These are phyloP conservation scores for Lathyrus oleraceus DNA, from an alignment of 306 rosid species.

Conservation along the genomic window DNA sequence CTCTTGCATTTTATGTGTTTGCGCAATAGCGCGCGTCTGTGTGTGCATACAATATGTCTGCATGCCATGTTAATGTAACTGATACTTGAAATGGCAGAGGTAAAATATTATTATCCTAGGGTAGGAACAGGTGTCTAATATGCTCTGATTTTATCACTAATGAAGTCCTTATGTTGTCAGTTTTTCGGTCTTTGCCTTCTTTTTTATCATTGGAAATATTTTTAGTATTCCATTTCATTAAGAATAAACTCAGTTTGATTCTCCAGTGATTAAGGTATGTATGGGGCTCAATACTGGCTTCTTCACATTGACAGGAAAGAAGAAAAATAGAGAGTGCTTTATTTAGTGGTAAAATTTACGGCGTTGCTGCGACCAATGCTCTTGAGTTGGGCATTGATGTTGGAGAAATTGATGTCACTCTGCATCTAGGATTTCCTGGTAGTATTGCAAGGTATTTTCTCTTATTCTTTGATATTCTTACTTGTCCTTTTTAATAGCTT, in stretches of 20 bases:
- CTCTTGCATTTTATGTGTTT: not conserved
- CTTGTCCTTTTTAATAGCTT: slow-evolving; percentile 28
- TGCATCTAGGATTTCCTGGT: slow-evolving; percentile 98
- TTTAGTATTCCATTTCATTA: not conserved
- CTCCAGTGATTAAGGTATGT: not conserved
- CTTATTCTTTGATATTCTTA: slow-evolving; percentile 1
- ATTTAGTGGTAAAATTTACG: slow-evolving; percentile 83
- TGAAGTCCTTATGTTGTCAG: slow-evolving; percentile 13
- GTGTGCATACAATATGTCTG: not conserved
- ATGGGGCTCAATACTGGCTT: slow-evolving; percentile 28
- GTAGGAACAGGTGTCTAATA: slow-evolving; percentile 10
- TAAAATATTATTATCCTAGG: not conserved
- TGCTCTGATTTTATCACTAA: not conserved
- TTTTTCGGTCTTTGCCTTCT: slow-evolving; percentile 2
- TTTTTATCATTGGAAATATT: not conserved
- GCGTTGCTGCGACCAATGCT: slow-evolving; percentile 97
- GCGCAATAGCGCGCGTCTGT: not conserved
- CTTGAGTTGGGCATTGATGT: slow-evolving; percentile 98
- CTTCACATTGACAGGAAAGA: slow-evolving; percentile 64
- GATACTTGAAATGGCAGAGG: not conserved
- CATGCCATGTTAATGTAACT: slow-evolving; percentile 13
- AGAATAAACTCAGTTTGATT: not conserved
- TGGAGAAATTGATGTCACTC: slow-evolving; percentile 89
- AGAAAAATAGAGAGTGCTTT: slow-evolving; percentile 84
- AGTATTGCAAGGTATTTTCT: slow-evolving; percentile 75